Evolutionary conservation across 2,329 filamentous ascomycete species (phyloP).

Genomic region (Pseudogymnoascus sp.): DNA sequence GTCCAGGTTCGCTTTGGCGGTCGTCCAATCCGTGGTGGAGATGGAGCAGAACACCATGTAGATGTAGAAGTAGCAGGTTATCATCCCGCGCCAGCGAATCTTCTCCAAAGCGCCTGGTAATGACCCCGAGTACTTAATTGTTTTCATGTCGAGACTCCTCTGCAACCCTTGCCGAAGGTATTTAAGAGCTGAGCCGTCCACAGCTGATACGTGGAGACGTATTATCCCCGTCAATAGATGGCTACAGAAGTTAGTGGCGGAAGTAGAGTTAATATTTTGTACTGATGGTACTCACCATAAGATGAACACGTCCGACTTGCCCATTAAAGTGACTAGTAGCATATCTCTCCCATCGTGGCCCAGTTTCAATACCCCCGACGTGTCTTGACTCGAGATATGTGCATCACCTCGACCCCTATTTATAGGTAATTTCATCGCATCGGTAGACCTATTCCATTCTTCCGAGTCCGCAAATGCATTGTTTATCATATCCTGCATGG

Average conservation of each 20-base stretch:
- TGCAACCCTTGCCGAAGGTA: slow-evolving; percentile 53
- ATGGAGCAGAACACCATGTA: slow-evolving; percentile 30
- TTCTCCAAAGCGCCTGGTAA: slow-evolving; percentile 25
- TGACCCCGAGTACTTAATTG: slow-evolving; percentile 32
- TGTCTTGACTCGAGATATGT: slow-evolving; percentile 52
- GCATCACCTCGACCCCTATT: slow-evolving; percentile 43
- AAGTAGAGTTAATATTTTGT: slow-evolving; percentile 20
- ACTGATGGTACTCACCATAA: slow-evolving; percentile 6
- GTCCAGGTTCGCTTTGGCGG: slow-evolving; percentile 24
- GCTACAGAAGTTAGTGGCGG: slow-evolving; percentile 29
- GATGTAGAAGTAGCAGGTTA: slow-evolving; percentile 29
- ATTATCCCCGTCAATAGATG: slow-evolving; percentile 53
- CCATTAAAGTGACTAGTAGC: slow-evolving; percentile 55
- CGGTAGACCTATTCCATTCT: slow-evolving; percentile 33
- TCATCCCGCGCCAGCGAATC: slow-evolving; percentile 27
- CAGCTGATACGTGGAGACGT: slow-evolving; percentile 44
- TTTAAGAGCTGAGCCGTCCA: slow-evolving; percentile 46
- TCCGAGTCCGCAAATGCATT: slow-evolving; percentile 36
- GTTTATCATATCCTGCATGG: slow-evolving; percentile 58
- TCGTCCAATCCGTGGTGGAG: slow-evolving; percentile 26
- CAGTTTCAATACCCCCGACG: slow-evolving; percentile 47
- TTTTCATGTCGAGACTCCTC: slow-evolving; percentile 29
- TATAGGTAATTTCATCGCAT: slow-evolving; percentile 50
- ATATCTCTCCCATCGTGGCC: slow-evolving; percentile 45
- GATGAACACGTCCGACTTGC: slow-evolving; percentile 46